Evolutionary conservation across 805 yeast genomes (phyloP).

Genomic region (Hanseniaspora lachancei): DNA sequence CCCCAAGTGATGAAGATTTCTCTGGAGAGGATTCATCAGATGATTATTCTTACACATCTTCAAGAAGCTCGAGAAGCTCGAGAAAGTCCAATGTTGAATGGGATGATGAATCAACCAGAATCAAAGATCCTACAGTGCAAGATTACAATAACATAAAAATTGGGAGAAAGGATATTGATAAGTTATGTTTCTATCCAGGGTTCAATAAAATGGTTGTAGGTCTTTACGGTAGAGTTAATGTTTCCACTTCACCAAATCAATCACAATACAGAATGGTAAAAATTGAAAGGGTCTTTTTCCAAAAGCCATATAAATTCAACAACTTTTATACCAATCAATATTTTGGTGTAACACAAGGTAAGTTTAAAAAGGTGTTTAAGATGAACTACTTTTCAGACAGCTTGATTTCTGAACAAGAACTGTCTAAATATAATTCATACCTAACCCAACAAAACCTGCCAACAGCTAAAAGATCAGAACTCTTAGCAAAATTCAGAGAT

Average conservation of each 20-base stretch:
- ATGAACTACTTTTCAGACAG: constrained; percentile 72
- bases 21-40: constrained; percentile 34
- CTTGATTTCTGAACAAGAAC: constrained; percentile 57
- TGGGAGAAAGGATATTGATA: constrained; percentile 64
- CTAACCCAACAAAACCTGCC: constrained; percentile 40
- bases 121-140: constrained; percentile 35
- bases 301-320: constrained; percentile 40
- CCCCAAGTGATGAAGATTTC: constrained; percentile 26
- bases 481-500: constrained; percentile 51
- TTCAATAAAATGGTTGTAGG: constrained; percentile 59
- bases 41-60: constrained; percentile 32
- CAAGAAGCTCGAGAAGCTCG: constrained; percentile 19
- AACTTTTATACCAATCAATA: constrained; percentile 41
- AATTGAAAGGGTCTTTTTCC: constrained; percentile 49
- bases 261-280: constrained; percentile 62
- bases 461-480: constrained; percentile 47
- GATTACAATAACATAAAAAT: constrained; percentile 65
- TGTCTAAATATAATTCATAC: constrained; percentile 50
- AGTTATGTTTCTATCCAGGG: constrained; percentile 69
- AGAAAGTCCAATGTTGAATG: constrained; percentile 30
- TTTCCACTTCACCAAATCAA: constrained; percentile 44
- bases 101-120: constrained; percentile 39
- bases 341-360: constrained; percentile 72
- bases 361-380: constrained; percentile 58
- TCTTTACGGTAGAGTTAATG: constrained; percentile 69